A percentile compares a stretch with the other conserved stretches of the same genome.
Evolutionary conservation across 2,329 filamentous ascomycete species (phyloP).

Genomic region (Cordyceps farinosa): DNA sequence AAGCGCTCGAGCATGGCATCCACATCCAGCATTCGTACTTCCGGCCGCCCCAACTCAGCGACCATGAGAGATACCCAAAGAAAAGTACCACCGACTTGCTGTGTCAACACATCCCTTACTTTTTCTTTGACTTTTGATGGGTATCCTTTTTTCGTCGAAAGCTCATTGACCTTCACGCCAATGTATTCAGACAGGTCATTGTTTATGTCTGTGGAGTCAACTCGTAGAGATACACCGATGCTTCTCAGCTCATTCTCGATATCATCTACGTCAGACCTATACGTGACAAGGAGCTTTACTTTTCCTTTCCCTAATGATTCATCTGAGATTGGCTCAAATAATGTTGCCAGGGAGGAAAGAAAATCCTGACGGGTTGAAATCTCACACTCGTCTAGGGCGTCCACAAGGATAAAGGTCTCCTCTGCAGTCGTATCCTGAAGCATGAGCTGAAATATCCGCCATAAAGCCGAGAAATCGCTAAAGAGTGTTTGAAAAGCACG

Average conservation of each 20-base stretch:
- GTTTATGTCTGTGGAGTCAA: conserved; percentile 13
- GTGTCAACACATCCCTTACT: neutral
- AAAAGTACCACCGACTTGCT: conserved; percentile 6
- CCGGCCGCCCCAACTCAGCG: neutral
- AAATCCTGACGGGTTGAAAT: conserved; percentile 8
- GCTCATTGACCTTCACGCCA: neutral
- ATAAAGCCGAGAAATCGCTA: conserved; percentile 16
- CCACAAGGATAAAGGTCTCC: conserved; percentile 18
- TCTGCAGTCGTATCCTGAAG: conserved; percentile 8
- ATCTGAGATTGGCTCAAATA: neutral
- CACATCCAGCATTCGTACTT: neutral
- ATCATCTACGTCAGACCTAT: conserved; percentile 13
- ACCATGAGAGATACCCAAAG: conserved; percentile 3
- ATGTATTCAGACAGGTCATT: conserved; percentile 17
- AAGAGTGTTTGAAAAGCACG: too few relatives aligned
- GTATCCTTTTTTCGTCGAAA: neutral
- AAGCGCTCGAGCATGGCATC: conserved; percentile 10
- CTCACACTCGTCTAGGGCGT: conserved; percentile 19
- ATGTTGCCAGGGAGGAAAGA: neutral
- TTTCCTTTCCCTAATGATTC: too few relatives aligned
- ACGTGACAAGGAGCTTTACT: conserved; percentile 16
- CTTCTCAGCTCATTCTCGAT: conserved; percentile 7
- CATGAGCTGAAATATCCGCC: conserved; percentile 17
- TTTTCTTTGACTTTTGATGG: neutral
- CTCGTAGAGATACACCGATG: neutral